Evolutionary conservation across 148 eudicot species (phyloP).

Genomic region (Bassia scoparia): DNA sequence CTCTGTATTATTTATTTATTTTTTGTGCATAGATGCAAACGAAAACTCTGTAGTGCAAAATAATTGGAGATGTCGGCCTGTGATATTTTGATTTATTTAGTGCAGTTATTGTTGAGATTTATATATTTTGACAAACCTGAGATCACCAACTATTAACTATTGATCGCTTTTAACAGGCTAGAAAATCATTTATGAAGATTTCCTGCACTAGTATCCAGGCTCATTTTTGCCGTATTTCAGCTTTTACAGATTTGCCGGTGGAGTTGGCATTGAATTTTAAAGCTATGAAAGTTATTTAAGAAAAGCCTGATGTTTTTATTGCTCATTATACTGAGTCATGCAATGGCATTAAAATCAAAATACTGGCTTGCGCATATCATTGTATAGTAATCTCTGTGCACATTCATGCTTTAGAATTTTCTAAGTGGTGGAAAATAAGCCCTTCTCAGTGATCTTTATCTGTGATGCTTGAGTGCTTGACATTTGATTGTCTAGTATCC

Average conservation of each 20-base stretch:
- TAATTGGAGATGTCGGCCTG: background rate
- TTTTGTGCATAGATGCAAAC: background rate
- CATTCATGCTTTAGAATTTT: background rate
- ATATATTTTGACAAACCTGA: background rate
- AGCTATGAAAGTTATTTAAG: background rate
- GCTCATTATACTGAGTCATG: background rate
- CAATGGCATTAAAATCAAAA: background rate
- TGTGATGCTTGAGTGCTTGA: conserved; percentile 2
- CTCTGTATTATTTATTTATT: too few relatives aligned
- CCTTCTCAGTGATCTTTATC: background rate
- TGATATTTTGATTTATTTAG: background rate
- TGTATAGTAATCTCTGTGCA: background rate
- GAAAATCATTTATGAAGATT: conserved; percentile 62
- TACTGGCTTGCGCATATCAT: background rate
- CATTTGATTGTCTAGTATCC: background rate
- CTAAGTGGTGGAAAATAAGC: background rate
- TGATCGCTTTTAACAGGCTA: conserved; percentile 46
- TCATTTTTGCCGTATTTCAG: conserved; percentile 82
- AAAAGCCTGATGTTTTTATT: background rate
- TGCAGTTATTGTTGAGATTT: background rate
- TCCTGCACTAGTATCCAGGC: conserved; percentile 71
- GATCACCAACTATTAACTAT: conserved; percentile 4
- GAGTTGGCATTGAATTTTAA: conserved; percentile 26
- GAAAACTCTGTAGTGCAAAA: background rate
- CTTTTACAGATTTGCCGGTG: conserved; percentile 89